These are phyloP conservation scores for Pisolithus sp. DNA, from an alignment of 768 basidiomycete species.

Conservation along the genomic window DNA sequence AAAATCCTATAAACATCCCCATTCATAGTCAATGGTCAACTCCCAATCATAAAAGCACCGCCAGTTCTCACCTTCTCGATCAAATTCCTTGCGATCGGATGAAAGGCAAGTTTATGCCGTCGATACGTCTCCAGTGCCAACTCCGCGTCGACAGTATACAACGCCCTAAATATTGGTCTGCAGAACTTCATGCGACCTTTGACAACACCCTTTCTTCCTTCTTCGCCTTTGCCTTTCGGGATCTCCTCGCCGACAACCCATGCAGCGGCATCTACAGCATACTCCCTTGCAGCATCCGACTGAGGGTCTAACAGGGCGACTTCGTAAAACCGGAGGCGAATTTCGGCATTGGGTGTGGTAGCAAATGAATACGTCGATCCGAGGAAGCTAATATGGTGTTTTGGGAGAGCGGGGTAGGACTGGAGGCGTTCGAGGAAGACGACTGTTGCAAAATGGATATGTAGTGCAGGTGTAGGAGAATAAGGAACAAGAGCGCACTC, in stretches of 20 bases:
- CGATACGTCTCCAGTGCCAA: constrained; percentile 49
- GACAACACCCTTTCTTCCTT: constrained; percentile 48
- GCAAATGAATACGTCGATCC: constrained; percentile 43
- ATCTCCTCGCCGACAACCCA: constrained; percentile 55
- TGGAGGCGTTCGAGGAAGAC: constrained; percentile 81
- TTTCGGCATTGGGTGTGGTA: constrained; percentile 62
- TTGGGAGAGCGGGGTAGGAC: constrained; percentile 54
- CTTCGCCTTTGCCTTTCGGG: constrained; percentile 3
- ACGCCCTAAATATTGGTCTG: constrained; percentile 55
- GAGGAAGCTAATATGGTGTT: constrained; percentile 52
- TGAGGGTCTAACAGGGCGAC: constrained; percentile 51
- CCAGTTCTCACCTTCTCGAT: constrained; percentile 60
- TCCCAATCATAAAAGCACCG: neutral
- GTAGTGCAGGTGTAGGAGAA: neutral
- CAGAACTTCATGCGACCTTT: constrained; percentile 88
- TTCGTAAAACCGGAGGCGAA: constrained; percentile 73
- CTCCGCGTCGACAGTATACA: constrained; percentile 43
- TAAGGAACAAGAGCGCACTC: constrained; percentile 21
- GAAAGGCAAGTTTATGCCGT: constrained; percentile 48
- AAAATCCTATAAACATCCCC: constrained; percentile 5
- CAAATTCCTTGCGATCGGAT: constrained; percentile 68
- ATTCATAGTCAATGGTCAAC: neutral
- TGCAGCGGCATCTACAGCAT: constrained; percentile 46
- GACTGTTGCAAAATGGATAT: constrained; percentile 34
- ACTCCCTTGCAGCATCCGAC: constrained; percentile 42